Conservation (phyloP, 1,139 yeast species). For the Yamadazyma taylorii region DNA sequence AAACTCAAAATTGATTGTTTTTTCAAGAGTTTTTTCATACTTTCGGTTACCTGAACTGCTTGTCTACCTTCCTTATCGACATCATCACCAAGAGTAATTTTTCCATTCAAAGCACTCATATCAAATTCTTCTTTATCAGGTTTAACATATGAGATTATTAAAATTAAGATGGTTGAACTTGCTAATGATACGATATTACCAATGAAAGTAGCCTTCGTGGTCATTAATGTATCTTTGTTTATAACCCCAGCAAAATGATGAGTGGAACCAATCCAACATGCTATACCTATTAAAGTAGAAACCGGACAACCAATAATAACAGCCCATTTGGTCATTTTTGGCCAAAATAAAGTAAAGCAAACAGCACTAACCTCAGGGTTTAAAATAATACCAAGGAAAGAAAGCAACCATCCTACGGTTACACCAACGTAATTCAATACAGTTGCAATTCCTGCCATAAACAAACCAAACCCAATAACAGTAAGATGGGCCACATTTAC, state of each 20-base stretch:
- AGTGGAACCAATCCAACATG: constrained; percentile 45
- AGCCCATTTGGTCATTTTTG: constrained; percentile 44
- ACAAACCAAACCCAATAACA: constrained; percentile 26
- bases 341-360: constrained; percentile 43
- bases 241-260: constrained; percentile 21
- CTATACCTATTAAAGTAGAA: constrained; percentile 46
- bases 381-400: constrained; percentile 32
- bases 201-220: constrained; percentile 30
- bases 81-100: constrained; percentile 32
- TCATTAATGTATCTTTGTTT: constrained; percentile 24
- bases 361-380: constrained; percentile 39
- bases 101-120: constrained; percentile 17
- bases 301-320: constrained; percentile 46
- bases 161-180: constrained; percentile 24
- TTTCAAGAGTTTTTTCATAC: constrained; percentile 21
- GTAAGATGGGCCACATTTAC: constrained; percentile 29
- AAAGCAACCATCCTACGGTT: constrained; percentile 31
- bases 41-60: constrained; percentile 21
- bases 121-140: constrained; percentile 27
- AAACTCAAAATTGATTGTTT: constrained; percentile 24
- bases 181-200: constrained; percentile 35
- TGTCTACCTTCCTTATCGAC: constrained; percentile 28
- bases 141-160: constrained; percentile 24
- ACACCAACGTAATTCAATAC: constrained; percentile 32
- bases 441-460: constrained; percentile 29